These are phyloP conservation scores for Xylariaceae sp. DNA, from an alignment of 2,329 filamentous ascomycete species.

Conservation along the genomic window DNA sequence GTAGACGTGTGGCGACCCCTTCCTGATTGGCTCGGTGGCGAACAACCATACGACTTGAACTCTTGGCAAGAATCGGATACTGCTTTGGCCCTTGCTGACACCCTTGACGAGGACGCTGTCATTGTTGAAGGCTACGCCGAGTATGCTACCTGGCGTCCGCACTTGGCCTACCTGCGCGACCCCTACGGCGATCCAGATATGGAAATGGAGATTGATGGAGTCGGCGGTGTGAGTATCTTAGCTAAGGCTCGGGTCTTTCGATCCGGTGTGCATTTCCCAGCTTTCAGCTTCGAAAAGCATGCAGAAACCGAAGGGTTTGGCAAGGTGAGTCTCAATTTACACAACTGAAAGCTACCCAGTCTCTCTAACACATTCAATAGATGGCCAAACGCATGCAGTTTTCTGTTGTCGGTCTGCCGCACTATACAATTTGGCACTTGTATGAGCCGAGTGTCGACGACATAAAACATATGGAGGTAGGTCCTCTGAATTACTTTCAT, in stretches of 20 bases:
- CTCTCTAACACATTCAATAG: conserved; percentile 41
- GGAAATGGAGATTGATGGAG: conserved; percentile 99
- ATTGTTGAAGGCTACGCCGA: conserved; percentile 99
- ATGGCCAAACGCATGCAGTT: conserved; percentile 97
- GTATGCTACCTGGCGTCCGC: conserved; percentile 96
- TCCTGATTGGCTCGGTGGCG: conserved; percentile 95
- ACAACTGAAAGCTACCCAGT: neutral
- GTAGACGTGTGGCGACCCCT: conserved; percentile 96
- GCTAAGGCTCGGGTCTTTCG: conserved; percentile 95
- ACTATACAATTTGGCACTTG: conserved; percentile 99
- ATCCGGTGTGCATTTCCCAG: conserved; percentile 92
- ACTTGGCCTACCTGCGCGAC: conserved; percentile 92
- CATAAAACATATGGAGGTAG: conserved; percentile 92
- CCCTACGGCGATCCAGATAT: conserved; percentile 97
- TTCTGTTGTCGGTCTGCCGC: conserved; percentile 89
- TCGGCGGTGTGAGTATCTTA: conserved; percentile 94
- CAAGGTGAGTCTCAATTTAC: conserved; percentile 59
- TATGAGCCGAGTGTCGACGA: conserved; percentile 99
- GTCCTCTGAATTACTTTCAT: conserved; percentile 35
- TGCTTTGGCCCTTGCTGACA: conserved; percentile 85
- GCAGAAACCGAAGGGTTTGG: conserved; percentile 98
- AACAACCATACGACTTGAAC: conserved; percentile 97
- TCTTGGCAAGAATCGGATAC: conserved; percentile 99
- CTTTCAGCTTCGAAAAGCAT: conserved; percentile 97
- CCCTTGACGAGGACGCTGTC: conserved; percentile 93